Evolutionary conservation across 306 rosid species (phyloP).

Genomic region (Bauhinia variegata): DNA sequence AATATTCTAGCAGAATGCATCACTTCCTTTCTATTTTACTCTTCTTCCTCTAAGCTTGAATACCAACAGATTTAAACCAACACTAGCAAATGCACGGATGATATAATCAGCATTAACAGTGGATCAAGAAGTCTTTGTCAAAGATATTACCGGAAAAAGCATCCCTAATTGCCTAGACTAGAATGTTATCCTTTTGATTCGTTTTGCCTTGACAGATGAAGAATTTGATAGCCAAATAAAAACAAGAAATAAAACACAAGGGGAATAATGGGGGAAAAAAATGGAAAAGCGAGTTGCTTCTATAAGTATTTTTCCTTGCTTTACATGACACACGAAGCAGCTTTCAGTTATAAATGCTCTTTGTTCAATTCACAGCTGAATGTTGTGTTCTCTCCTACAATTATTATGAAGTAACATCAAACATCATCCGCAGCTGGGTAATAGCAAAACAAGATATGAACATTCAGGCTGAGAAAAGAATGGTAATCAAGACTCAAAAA

Average conservation of each 20-base stretch:
- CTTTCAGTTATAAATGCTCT: neutral
- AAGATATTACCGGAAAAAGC: neutral
- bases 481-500: neutral
- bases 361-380: neutral
- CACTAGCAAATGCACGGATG: neutral
- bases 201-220: too few relatives aligned
- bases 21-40: too few relatives aligned
- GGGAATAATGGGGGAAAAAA: too few relatives aligned
- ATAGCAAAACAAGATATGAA: neutral
- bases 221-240: too few relatives aligned
- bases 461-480: neutral
- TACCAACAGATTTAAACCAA: neutral
- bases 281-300: neutral
- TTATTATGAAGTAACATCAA: neutral
- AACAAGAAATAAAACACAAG: too few relatives aligned
- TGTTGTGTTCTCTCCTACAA: neutral
- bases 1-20: too few relatives aligned
- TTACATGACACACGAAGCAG: neutral
- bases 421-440: neutral
- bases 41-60: too few relatives aligned
- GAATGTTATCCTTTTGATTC: neutral
- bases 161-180: neutral
- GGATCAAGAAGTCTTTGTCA: neutral
- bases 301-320: too few relatives aligned
- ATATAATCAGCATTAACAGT: neutral